Conservation (phyloP, 306 rosid genomes). For the Prunus persica region Prunus_persica_NCBIv2 NC_034012.1:7649001-7649500, state of each 20-base stretch:
- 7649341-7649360: background rate
- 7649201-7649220: conserved; percentile 2
- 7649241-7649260: background rate
- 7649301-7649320: background rate
- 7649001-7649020: conserved; percentile 62
- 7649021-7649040: conserved; percentile 81
- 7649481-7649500: too few species aligned
- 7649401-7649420: too few species aligned
- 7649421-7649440: background rate
- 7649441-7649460: conserved; percentile 5
- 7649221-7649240: background rate
- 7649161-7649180: conserved; percentile 71
- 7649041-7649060: conserved; percentile 90
- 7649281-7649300: background rate
- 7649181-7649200: conserved; percentile 38
- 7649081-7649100: conserved; percentile 66
- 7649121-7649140: conserved; percentile 70
- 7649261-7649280: background rate
- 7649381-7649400: background rate
- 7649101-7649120: conserved; percentile 87
- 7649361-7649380: background rate
- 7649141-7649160: conserved; percentile 79
- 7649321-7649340: conserved; percentile 8
- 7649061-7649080: conserved; percentile 73
- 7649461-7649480: background rate